A percentile compares a stretch with the other conserved stretches of the same genome.
These are phyloP conservation scores for Neurospora sp. DNA, from an alignment of 495 filamentous ascomycete genomes.

Conservation along the genomic window DNA sequence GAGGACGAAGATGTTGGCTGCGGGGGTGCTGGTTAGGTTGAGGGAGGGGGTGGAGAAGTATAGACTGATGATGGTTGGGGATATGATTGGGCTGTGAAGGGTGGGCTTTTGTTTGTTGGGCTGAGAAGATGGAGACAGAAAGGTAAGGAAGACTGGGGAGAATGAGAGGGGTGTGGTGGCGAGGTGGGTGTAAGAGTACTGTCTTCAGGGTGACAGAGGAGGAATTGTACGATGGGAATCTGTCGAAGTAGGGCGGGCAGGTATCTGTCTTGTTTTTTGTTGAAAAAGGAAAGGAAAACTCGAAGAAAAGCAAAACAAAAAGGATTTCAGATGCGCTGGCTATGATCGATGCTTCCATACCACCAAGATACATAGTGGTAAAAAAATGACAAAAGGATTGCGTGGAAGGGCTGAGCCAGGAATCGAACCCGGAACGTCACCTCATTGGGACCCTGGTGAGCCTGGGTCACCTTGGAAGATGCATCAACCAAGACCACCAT, in stretches of 20 bases:
- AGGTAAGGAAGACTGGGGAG: background rate
- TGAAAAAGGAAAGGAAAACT: too few species aligned
- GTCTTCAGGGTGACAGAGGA: background rate
- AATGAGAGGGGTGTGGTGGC: background rate
- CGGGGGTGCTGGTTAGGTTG: constrained; percentile 69
- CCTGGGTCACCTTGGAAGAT: too few species aligned
- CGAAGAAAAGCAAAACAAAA: too few species aligned
- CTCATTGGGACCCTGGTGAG: too few species aligned
- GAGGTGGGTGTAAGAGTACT: background rate
- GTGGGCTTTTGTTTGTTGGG: background rate
- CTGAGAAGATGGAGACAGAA: background rate
- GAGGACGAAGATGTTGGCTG: constrained; percentile 60
- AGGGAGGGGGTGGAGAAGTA: constrained; percentile 75
- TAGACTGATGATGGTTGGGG: constrained; percentile 53
- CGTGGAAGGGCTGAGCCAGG: background rate
- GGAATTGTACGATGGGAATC: background rate
- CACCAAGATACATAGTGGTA: background rate
- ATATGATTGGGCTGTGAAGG: constrained; percentile 38
- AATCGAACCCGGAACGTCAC: too few species aligned
- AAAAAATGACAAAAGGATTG: background rate
- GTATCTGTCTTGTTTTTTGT: too few species aligned
- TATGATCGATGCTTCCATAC: background rate
- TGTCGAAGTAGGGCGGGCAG: background rate
- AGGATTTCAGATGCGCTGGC: background rate
- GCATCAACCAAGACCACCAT: too few species aligned